Evolutionary conservation across 2,329 filamentous ascomycete species (phyloP), one percentile per base, ranked within the genome.

Genomic region (Diplocarpon rosae): DNA sequence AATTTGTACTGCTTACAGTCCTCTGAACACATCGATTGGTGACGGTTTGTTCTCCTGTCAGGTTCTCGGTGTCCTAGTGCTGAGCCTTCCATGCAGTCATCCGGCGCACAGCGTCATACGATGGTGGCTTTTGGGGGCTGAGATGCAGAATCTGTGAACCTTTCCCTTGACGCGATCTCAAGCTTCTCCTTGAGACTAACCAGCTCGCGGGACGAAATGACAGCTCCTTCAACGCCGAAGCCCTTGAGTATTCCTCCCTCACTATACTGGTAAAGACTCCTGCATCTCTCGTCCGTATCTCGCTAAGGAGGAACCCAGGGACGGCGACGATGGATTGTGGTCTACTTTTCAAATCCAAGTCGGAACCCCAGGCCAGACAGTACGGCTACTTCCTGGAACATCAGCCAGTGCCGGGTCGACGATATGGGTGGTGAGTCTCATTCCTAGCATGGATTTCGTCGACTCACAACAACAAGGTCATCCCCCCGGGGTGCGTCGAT

Each of bases 381-480:
- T 78, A 16, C 70, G 72, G 46, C 68, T 78, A 38, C 65, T 74
- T 3, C 67, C 80, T 42, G 85, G 80, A 55, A 86, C 82, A 6
- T 70, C 73, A 4, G 67, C 78, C 20, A 83, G 82, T 30, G 80
- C 85, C 60, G 77, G 81, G 36, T 85, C 80, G 80, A 72, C 76
- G 1, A 71, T 77, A 24, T 24, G 80, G 80, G 71, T 76, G 1
- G 71, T 77, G 2, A 24, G 39, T 42, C 20, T 24, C 20, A 14
- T n/a, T 32, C 12, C 4, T 34, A 5, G 3, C 30, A 20, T 24
- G 20, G 20, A 11, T 30, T 3, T 5, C 14, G 2, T 17, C 12
- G 14, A 24, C 39, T 42, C 15, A 35, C 31, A 3, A n/a, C 7
- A 14, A 28, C 20, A 14, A 42, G 39, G 30, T 44, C 34, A 68